Base-by-base conservation (phyloP, 1,284 basidiomycete species). In the Pterulicium gracile region DNA sequence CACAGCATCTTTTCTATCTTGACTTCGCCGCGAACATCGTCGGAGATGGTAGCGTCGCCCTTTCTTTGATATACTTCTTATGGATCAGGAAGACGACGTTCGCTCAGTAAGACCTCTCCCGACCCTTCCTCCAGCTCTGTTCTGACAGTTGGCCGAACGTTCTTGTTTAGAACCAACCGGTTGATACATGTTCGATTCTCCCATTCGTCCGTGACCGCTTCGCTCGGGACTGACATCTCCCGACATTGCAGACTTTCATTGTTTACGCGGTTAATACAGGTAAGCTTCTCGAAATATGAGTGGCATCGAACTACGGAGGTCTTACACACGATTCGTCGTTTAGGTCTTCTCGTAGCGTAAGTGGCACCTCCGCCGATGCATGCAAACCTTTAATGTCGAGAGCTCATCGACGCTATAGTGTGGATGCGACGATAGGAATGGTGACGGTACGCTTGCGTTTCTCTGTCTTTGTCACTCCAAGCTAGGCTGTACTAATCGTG, bases 61-160 rank as follows among this genome's bases (percentile, higher is more conserved):
- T 66, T 34, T 58, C 65, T 10, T 57, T 75, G 5, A 70, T 61
- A 49, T 68, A 61, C 55, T 57, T 69, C 34, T 55, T 75, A 14
- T 57, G 63, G 24, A 55, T 49, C 46, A 67, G 67, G 0, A 62
- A 63, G 50, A 73, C 72, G 1, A 71, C 71, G 1, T 65, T 73
- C 50, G 55, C 50, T 17, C 60, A 58, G 70, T 68, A 51, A 24
- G 54, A 42, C 2, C 21, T 3, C 24, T 47, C 19, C 3, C 1
- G 15, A 32, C 22, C 35, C 13, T 42, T 24, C 40, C 23, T 39
- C 10, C 7, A 32, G 27, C 27, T 32, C 27, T 32, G n/a, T 7
- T 10, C 27, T 32, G 27, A 32, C 27, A 32, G 27, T 10, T 32
- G n/a, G 7, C 10, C 27, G 27, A 10, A 32, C n/a, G n/a, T n/a